Conservation (phyloP, 225 moss, liverwort and hornwort genomes). For the Marchantia paleacea region DNA sequence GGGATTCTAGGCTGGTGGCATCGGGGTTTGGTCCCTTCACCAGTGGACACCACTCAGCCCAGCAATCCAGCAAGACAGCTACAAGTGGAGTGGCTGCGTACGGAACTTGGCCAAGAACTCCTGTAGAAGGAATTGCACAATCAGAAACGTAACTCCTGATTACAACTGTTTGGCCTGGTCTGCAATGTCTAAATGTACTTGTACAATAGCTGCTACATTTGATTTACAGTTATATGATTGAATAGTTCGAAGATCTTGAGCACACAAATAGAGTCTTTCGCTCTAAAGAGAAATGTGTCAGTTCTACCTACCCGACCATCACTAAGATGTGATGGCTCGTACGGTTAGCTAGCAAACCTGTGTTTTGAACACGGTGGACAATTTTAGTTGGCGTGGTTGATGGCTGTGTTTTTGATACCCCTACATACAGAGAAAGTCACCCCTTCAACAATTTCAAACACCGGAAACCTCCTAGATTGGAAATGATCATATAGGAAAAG, state of each 20-base stretch:
- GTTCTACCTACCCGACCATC: background rate
- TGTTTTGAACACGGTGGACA: background rate
- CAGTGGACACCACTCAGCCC: constrained; percentile 86
- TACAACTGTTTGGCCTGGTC: background rate
- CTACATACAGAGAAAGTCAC: background rate
- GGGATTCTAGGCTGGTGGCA: constrained; percentile 64
- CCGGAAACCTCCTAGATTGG: background rate
- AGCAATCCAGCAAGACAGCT: constrained; percentile 83
- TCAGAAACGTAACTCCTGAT: background rate
- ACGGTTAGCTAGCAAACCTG: background rate
- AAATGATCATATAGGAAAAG: background rate
- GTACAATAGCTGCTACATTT: background rate
- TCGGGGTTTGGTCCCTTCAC: constrained; percentile 81
- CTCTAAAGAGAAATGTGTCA: background rate
- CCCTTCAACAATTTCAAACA: background rate
- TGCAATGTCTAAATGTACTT: background rate
- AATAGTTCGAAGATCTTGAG: too few relatives aligned
- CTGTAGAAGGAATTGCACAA: constrained; percentile 37
- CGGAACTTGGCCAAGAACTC: constrained; percentile 44
- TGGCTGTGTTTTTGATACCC: background rate
- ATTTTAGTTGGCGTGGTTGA: background rate
- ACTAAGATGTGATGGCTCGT: background rate
- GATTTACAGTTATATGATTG: too few relatives aligned
- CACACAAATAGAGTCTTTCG: too few relatives aligned
- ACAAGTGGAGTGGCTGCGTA: constrained; percentile 57